These are phyloP conservation scores for Batrachochytrium dendrobatidis DNA, from an alignment of 371 early-diverging fungal genomes.

Conservation along the genomic window DNA sequence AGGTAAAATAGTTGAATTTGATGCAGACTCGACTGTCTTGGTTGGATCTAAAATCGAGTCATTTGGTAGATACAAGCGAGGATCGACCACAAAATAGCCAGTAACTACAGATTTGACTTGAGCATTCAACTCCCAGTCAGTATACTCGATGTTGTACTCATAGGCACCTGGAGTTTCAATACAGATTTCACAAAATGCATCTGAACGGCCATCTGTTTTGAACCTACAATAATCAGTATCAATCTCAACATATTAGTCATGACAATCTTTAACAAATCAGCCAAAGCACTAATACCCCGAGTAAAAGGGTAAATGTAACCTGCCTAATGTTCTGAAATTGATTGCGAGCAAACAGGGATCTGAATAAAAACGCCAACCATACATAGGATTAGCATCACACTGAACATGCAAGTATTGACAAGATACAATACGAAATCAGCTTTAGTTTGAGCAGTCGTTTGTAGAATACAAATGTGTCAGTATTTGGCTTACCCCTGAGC, in stretches of 20 bases:
- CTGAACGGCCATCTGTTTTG: conserved; percentile 24
- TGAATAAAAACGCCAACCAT: neutral
- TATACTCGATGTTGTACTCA: conserved; percentile 76
- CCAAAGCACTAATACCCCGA: neutral
- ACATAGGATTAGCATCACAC: neutral
- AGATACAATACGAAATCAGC: too few relatives aligned
- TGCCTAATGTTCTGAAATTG: neutral
- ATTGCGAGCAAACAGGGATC: neutral
- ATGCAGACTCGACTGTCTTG: too few relatives aligned
- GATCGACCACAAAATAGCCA: conserved; percentile 84
- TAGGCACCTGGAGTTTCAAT: conserved; percentile 70
- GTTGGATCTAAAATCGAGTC: conserved; percentile 8
- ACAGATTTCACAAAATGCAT: conserved; percentile 63
- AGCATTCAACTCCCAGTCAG: conserved; percentile 13
- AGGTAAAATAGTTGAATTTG: conserved; percentile 24
- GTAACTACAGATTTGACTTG: conserved; percentile 12
- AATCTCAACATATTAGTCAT: neutral
- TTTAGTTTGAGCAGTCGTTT: too few relatives aligned
- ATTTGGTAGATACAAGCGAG: conserved; percentile 50
- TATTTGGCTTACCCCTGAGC: conserved; percentile 58
- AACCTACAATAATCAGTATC: conserved; percentile 15
- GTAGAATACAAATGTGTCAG: too few relatives aligned
- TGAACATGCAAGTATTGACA: too few relatives aligned
- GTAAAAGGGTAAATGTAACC: neutral
- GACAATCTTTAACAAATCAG: neutral